Evolutionary conservation across 371 early-diverging fungal genomes (phyloP).

Genomic region (Mucor mucedo): DNA sequence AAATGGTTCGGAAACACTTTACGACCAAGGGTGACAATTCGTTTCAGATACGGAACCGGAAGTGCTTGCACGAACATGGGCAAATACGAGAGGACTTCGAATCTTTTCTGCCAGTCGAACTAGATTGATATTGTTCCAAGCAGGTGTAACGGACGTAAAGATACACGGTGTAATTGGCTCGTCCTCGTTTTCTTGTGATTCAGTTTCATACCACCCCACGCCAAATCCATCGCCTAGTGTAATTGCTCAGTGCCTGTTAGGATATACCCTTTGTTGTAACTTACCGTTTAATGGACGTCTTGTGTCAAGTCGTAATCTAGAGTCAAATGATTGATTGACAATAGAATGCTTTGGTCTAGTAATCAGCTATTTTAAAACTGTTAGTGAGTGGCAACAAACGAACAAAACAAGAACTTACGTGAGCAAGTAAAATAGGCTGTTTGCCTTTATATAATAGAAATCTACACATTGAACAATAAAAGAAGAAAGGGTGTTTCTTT

Average conservation of each 20-base stretch:
- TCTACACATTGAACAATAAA: conserved; percentile 66
- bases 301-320: conserved; percentile 68
- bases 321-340: conserved; percentile 83
- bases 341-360: conserved; percentile 85
- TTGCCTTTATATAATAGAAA: conserved; percentile 79
- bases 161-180: conserved; percentile 73
- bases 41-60: conserved; percentile 82
- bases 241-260: not conserved
- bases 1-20: conserved; percentile 24
- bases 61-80: conserved; percentile 86
- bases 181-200: conserved; percentile 34
- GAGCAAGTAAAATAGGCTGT: conserved; percentile 74
- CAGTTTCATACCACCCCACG: conserved; percentile 79
- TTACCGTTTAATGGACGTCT: conserved; percentile 76
- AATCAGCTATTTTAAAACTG: conserved; percentile 43
- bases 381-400: not conserved
- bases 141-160: conserved; percentile 86
- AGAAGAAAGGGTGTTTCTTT: conserved; percentile 3
- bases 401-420: conserved; percentile 40
- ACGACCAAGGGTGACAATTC: conserved; percentile 83
- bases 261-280: not conserved
- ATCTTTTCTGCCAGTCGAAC: conserved; percentile 83
- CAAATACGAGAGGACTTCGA: conserved; percentile 79
- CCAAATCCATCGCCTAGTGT: conserved; percentile 83
- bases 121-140: conserved; percentile 87